phyloP scores from a whole-genome alignment of 257 asterid genomes.

The Vinca minor region DNA sequence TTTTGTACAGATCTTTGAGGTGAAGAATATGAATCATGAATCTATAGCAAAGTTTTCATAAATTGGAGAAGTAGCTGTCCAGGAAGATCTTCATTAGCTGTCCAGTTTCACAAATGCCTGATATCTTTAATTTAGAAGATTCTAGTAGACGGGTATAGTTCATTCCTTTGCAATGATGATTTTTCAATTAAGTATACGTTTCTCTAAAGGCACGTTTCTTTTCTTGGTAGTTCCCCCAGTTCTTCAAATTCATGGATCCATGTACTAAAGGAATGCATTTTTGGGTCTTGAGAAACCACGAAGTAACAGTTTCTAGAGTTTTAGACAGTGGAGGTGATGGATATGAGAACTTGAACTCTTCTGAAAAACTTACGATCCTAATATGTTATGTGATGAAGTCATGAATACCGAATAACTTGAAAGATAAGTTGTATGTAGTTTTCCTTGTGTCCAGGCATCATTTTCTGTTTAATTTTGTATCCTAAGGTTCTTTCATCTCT shows the following conservation, averaged over 20 bases:
- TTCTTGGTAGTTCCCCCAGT: conserved; percentile 26
- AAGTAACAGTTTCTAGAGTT: conserved; percentile 37
- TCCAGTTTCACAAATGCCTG: conserved; percentile 50
- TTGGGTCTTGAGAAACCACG: conserved; percentile 36
- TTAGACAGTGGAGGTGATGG: conserved; percentile 33
- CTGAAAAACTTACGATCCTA: conserved; percentile 56
- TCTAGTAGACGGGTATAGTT: conserved; percentile 49
- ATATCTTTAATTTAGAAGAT: conserved; percentile 45
- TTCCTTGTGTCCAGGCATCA: background rate
- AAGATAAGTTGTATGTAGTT: background rate
- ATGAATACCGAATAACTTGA: conserved; percentile 55
- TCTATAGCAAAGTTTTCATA: conserved; percentile 53
- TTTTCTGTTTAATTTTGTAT: background rate
- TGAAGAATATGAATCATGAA: conserved; percentile 57
- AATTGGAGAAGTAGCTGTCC: conserved; percentile 54
- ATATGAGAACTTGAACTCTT: conserved; percentile 46
- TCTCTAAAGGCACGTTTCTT: conserved; percentile 6
- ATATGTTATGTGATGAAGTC: conserved; percentile 67
- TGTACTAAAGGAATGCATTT: conserved; percentile 42
- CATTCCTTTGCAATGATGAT: conserved; percentile 2
- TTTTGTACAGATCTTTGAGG: conserved; percentile 43
- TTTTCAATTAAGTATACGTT: conserved; percentile 3
- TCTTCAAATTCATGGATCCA: conserved; percentile 42
- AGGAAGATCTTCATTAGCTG: conserved; percentile 46
- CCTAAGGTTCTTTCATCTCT: background rate